Conservation (phyloP, 2,329 filamentous ascomycete species). For the Chaetothyriales sp. region DNA sequence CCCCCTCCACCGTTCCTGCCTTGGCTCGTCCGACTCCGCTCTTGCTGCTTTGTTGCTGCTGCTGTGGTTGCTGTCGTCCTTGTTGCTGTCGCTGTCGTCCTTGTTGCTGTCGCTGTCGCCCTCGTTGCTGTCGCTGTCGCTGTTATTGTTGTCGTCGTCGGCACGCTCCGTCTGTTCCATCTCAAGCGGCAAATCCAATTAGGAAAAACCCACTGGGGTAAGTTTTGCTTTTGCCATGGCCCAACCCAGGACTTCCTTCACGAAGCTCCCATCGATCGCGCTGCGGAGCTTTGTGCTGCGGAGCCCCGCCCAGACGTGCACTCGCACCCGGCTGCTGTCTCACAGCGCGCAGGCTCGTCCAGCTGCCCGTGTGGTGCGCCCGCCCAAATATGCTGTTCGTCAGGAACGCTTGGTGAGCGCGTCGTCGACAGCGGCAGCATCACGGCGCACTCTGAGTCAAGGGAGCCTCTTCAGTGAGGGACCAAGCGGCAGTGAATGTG, state of each 20-base stretch:
- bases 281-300: not conserved
- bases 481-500: not conserved
- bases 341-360: not conserved
- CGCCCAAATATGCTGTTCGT: no score
- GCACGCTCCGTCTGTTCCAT: not conserved
- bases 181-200: not conserved
- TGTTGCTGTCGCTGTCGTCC: not conserved
- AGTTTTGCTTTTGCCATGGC: not conserved
- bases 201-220: not conserved
- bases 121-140: not conserved
- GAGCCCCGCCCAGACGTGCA: not conserved
- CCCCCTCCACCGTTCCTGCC: no score
- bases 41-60: not conserved
- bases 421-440: not conserved
- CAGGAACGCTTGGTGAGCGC: not conserved
- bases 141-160: not conserved
- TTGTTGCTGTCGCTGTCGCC: not conserved
- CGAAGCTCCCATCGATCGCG: not conserved
- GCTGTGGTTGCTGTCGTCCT: no score
- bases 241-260: not conserved
- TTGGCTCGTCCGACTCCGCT: not conserved
- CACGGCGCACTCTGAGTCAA: not conserved
- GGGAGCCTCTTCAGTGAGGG: not conserved
- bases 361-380: no score
- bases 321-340: not conserved